Evolutionary conservation across 208 protist genomes (phyloP), one percentile per base, ranked within the genome.

Genomic region (Perkinsela sp.): DNA sequence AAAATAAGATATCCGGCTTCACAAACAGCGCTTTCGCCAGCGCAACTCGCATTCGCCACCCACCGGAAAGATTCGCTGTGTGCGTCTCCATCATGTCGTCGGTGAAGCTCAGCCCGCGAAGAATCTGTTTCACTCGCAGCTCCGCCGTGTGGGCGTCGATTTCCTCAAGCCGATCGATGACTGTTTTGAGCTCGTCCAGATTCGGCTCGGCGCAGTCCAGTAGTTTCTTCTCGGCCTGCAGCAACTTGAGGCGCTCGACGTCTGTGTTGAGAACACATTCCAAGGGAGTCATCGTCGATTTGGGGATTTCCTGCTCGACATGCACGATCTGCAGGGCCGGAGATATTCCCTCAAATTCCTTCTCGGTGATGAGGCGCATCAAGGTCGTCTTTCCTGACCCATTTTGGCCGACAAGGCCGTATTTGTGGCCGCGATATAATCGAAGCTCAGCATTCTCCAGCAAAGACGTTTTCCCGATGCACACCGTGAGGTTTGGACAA

Each of bases 31-130:
- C 94, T 32, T 89, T 85, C 0, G 94, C 94, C 0, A 97, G 84
- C 1, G 93, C 82, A 30, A 97, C 84, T 76, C 94, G 91, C 95
- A 97, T 98, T 74, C 95, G 88, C 93, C 93, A 97, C 66, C 93
- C 94, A 83, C 94, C 90, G 16, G 85, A 92, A 48, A 93, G 77
- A 32, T 75, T 72, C 72, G 86, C 86, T 0, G 87, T 93, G n/a
- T 84, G 81, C 1, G 66, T 74, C 28, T 75, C 74, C 82, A 96
- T 95, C 81, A 95, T 94, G 30, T 94, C 87, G 15, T 83, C 76
- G 16, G 88, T 93, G 72, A 96, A 96, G 73, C 88, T 90, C 2
- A 97, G 78, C 78, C 94, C 94, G 68, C 78, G 77, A 31, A 93
- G 75, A 72, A 94, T 94, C 2, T 75, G 70, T 2, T 85, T 77